Evolutionary conservation across 1,139 yeast species (phyloP).

Genomic region (Barnettozyma hawaiiensis): DNA sequence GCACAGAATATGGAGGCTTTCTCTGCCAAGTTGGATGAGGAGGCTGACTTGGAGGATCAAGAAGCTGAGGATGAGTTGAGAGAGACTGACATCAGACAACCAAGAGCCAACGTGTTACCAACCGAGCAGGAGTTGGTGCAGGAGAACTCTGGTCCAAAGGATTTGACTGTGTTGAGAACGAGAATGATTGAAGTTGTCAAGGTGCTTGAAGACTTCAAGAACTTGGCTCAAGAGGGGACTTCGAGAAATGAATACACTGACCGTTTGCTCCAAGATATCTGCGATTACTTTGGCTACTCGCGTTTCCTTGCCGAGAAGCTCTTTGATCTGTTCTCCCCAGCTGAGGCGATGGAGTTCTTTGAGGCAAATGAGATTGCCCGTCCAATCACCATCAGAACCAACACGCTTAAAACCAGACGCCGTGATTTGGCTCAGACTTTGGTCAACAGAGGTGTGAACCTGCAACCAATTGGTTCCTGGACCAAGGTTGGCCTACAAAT

Average conservation of each 20-base stretch:
- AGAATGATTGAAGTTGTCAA: conserved; percentile 94
- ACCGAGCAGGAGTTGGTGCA: conserved; percentile 49
- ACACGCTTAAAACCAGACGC: conserved; percentile 89
- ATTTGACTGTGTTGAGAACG: conserved; percentile 78
- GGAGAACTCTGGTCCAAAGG: conserved; percentile 54
- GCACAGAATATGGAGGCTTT: conserved; percentile 86
- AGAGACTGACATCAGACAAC: conserved; percentile 55
- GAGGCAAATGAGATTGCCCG: conserved; percentile 97
- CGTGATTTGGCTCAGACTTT: conserved; percentile 93
- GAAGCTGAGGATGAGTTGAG: conserved; percentile 74
- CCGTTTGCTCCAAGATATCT: conserved; percentile 76
- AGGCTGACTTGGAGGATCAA: conserved; percentile 64
- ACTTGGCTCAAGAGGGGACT: conserved; percentile 77
- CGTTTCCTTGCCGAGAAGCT: conserved; percentile 89
- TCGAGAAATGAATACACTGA: conserved; percentile 77
- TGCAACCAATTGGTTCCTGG: conserved; percentile 97
- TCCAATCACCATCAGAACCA: conserved; percentile 94
- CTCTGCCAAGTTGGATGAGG: conserved; percentile 63
- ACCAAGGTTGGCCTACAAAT: conserved; percentile 96
- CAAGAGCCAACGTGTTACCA: conserved; percentile 68
- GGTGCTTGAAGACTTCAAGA: conserved; percentile 89
- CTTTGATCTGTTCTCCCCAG: conserved; percentile 83
- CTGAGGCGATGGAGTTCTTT: conserved; percentile 96
- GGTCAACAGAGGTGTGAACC: conserved; percentile 93
- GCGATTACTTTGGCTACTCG: conserved; percentile 96